Evolutionary conservation across 2,329 filamentous ascomycete species (phyloP), one percentile per base, ranked within the genome.

Genomic region (Ophiostoma sp.): DNA sequence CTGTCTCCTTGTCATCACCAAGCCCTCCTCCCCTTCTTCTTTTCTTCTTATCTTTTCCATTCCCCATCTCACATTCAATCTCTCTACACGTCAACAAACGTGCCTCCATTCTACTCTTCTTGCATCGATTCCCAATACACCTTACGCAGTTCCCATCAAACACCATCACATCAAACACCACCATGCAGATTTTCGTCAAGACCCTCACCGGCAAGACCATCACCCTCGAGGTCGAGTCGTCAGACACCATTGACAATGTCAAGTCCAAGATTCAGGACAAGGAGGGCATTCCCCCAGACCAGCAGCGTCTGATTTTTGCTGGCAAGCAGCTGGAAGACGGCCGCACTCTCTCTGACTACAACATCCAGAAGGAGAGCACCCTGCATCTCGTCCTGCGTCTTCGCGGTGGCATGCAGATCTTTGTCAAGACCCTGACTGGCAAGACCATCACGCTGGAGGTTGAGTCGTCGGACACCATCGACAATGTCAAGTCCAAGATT

Each of bases 401-500:
- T 31, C 85, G 85, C 75, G 85, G 85, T 78, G 85, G 85, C 76
- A 87, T 87, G 85, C 85, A 87, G 75, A 87, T 93, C 77, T 93
- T 93, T 77, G 90, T 93, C 78, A 93, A 93, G 85, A 93, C 90
- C 17, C 81, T 97, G 72, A 97, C 94, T 79, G 93, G 93, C 76
- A 97, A 97, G 86, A 97, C 93, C 68, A 96, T 96, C 78, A 96
- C 93, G 7, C 85, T 96, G 1, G 93, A 96, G 82, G 92, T 96
- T 0, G 92, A 96, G 80, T 93, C 90, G 0, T 91, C 88, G 0
- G 93, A 96, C 76, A 96, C 93, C 57, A 96, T 96, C 81, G 93
- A 97, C 84, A 97, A 97, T 73, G 94, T 97, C 54, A 97, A 97
- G 88, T 89, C 86, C 68, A 97, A 97, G 87, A 97, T 97, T 62